These are phyloP conservation scores for Lyophyllum semitale DNA, from an alignment of 768 basidiomycete species.

Conservation along the genomic window DNA sequence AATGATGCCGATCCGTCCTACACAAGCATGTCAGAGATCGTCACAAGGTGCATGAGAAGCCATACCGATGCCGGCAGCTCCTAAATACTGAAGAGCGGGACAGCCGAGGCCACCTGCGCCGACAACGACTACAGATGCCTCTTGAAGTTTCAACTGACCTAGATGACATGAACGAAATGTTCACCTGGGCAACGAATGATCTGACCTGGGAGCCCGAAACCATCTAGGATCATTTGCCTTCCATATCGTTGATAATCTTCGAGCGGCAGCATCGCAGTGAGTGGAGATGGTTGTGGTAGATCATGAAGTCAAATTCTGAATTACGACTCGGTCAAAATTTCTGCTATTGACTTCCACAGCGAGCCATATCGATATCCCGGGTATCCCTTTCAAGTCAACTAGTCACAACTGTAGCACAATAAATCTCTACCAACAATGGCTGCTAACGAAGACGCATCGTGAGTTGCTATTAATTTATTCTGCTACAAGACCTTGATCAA, in stretches of 20 bases:
- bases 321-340: neutral
- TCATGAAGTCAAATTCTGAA: neutral
- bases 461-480: neutral
- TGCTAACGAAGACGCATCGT: slow-evolving; percentile 6
- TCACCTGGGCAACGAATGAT: neutral
- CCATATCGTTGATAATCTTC: slow-evolving; percentile 91
- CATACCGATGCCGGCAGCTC: slow-evolving; percentile 88
- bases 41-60: neutral
- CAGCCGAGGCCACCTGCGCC: slow-evolving; percentile 97
- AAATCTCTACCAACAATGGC: slow-evolving; percentile 2
- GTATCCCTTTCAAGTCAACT: too few relatives aligned
- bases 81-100: slow-evolving; percentile 92
- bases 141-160: slow-evolving; percentile 85
- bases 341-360: neutral
- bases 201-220: slow-evolving; percentile 81
- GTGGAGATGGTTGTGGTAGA: neutral
- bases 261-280: slow-evolving; percentile 35
- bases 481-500: neutral
- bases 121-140: slow-evolving; percentile 79
- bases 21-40: neutral
- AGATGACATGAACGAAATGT: slow-evolving; percentile 51
- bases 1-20: slow-evolving; percentile 17
- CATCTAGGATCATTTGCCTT: slow-evolving; percentile 92
- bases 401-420: too few relatives aligned
- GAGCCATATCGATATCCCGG: too few relatives aligned